Evolutionary conservation across 176 grass and related monocot genomes (phyloP), one percentile per base, ranked within the genome.

Genomic region (Carex cristatella): DNA sequence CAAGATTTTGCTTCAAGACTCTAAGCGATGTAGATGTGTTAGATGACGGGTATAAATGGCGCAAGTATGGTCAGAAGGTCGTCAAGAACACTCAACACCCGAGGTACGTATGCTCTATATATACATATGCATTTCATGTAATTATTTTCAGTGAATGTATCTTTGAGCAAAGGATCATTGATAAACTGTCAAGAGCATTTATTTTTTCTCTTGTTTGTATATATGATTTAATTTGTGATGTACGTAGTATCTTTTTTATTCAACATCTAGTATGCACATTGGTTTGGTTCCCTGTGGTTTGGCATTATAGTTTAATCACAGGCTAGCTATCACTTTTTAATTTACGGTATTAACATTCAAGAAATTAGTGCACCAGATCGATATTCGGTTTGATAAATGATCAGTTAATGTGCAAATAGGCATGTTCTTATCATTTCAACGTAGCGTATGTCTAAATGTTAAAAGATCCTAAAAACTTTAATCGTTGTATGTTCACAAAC

Each of bases 71-170:
- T 35, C 95, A 98, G 89, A 98, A 98, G 85, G 91, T 98, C 69
- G 95, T 98, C 90, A 98, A 98, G 93, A 95, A 98, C 89, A 98
- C 93, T 23, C 91, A 98, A 74, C 91, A 98, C 76, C 95, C 95
- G 51, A 91, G 95, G 95, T 98, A 97, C 32, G 54, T 48, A 85
- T 64, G 9, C 33, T 32, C 37, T 56, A 76, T 55, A 76, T 6
- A 54, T 72, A 11, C 0, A 73, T 42, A 73, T 31, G 30, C 19
- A 55, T 32, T 75, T 78, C 49, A 31, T 78, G 27, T 56, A 15
- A 53, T 55, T 70, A n/a, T 2, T 44, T 69, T 70, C 6, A 1
- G 67, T 7, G 1, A 69, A 40, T 69, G 32, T 16, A 13, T 13
- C 32, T 68, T 33, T 0, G 4, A 30, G 63, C 2, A 0, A 32